These are phyloP conservation scores for Phytopythium mirpurense DNA, from an alignment of 352 stramenopile species.

Conservation along the genomic window DNA sequence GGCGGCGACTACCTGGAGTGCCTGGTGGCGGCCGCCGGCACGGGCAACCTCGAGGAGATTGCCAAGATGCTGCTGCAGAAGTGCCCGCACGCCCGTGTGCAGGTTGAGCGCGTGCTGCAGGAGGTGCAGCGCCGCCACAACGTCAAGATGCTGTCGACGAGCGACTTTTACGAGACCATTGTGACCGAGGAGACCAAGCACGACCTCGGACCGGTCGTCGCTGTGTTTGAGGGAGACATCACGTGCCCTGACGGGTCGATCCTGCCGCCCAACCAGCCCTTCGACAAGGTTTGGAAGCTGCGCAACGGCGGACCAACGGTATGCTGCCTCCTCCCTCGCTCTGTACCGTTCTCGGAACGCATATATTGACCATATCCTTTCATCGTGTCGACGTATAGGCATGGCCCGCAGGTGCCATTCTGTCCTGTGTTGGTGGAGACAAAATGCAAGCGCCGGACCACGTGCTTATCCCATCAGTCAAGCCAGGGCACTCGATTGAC, in stretches of 20 bases:
- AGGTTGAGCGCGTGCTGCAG: slow-evolving; percentile 72
- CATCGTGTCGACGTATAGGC: slow-evolving; percentile 19
- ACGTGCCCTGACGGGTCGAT: slow-evolving; percentile 83
- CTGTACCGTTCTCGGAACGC: not conserved
- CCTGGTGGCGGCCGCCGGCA: slow-evolving; percentile 43
- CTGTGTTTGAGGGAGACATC: slow-evolving; percentile 85
- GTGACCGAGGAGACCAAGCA: slow-evolving; percentile 65
- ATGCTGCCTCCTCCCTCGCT: not conserved
- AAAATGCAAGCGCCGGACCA: slow-evolving; percentile 72
- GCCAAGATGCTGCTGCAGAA: slow-evolving; percentile 72
- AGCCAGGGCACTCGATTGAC: slow-evolving; percentile 63
- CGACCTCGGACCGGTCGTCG: slow-evolving; percentile 58
- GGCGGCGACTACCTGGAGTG: slow-evolving; percentile 45
- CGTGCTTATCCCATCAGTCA: slow-evolving; percentile 62
- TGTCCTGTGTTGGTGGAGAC: slow-evolving; percentile 66
- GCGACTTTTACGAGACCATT: slow-evolving; percentile 72
- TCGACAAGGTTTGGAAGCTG: slow-evolving; percentile 87
- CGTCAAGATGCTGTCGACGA: slow-evolving; percentile 57
- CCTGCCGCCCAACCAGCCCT: slow-evolving; percentile 50
- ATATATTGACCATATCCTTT: not conserved
- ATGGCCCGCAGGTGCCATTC: slow-evolving; percentile 66
- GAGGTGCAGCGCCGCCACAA: slow-evolving; percentile 69
- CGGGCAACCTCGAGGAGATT: slow-evolving; percentile 59
- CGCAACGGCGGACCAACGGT: slow-evolving; percentile 67
- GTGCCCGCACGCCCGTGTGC: slow-evolving; percentile 59